Conservation (phyloP, 2,329 filamentous ascomycete genomes). For the Alternaria tenuissima region DNA sequence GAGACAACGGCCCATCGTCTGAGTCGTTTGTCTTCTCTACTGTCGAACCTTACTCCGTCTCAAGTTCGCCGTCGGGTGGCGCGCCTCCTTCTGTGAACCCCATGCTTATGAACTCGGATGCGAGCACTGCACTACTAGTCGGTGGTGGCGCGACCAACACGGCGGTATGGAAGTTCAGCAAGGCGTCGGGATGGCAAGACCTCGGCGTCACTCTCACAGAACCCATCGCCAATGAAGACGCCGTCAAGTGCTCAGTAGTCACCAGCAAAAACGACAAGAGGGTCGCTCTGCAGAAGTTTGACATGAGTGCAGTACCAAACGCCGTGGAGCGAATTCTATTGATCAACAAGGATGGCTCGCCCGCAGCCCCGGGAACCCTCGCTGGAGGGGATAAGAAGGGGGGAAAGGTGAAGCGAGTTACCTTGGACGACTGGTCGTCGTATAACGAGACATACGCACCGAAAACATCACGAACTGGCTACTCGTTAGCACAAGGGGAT, state of each 20-base stretch:
- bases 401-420: conserved; percentile 61
- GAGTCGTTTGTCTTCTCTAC: conserved; percentile 79
- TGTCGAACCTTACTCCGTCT: conserved; percentile 69
- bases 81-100: conserved; percentile 73
- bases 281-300: conserved; percentile 80
- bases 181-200: conserved; percentile 69
- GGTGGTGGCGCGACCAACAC: conserved; percentile 74
- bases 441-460: conserved; percentile 83
- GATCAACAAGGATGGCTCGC: conserved; percentile 65
- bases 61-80: conserved; percentile 55
- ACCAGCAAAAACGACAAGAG: conserved; percentile 73
- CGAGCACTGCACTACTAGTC: conserved; percentile 74
- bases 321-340: conserved; percentile 74
- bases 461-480: conserved; percentile 69
- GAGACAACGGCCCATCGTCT: conserved; percentile 64
- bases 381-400: conserved; percentile 44
- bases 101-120: conserved; percentile 77
- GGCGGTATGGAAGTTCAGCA: conserved; percentile 76
- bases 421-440: conserved; percentile 72
- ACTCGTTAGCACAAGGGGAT: conserved; percentile 73
- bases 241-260: conserved; percentile 71
- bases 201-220: conserved; percentile 70
- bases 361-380: conserved; percentile 59
- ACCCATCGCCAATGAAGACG: conserved; percentile 66
- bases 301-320: conserved; percentile 78